Evolutionary conservation across 164 flowering plant species (phyloP), one percentile per base, ranked within the genome.

Genomic region (Vitis rupestris): DNA sequence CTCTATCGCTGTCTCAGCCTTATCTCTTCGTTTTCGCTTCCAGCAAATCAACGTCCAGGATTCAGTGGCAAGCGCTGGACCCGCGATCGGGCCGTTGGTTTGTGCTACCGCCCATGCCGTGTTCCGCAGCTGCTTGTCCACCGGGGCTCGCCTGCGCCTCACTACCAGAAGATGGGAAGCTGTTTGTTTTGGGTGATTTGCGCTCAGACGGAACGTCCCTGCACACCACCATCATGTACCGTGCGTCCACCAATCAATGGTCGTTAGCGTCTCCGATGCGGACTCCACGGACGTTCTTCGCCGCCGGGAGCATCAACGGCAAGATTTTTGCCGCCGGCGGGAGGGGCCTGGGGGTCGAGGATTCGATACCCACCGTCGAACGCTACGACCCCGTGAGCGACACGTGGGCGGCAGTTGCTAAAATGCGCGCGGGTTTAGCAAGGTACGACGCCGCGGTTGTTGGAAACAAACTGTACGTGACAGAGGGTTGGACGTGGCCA

Each of bases 401-500:
- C 75, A 56, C 70, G 59, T 87, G 90, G 90, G 10, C 50, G 16
- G 30, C 29, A 1, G 75, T 50, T 13, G 81, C 83, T 8, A 66
- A 63, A 44, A 66, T 83, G 82, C 64, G 78, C 51, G 3, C 50
- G 30, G 79, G 75, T 61, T 13, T 78, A 17, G 78, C 73, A 3
- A 66, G 70, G 64, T 82, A 83, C 77, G 85, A 82, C 63, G 73
- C 83, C 15, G 85, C 87, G 0, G 87, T 80, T 60, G 51, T 87
- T 4, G 86, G 82, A 47, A 29, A 16, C 7, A 76, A 68, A 73
- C 57, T 87, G 71, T 80, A 71, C 61, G 79, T 87, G 19, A 87
- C 90, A 2, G 90, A 87, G 23, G 90, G 90, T 57, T 87, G 90
- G 90, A 61, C 79, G 55, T 87, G 90, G 90, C 90, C 90, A 8